phyloP scores from a whole-genome alignment of 2,329 filamentous ascomycete genomes.

The Claviceps cyperi region DNA sequence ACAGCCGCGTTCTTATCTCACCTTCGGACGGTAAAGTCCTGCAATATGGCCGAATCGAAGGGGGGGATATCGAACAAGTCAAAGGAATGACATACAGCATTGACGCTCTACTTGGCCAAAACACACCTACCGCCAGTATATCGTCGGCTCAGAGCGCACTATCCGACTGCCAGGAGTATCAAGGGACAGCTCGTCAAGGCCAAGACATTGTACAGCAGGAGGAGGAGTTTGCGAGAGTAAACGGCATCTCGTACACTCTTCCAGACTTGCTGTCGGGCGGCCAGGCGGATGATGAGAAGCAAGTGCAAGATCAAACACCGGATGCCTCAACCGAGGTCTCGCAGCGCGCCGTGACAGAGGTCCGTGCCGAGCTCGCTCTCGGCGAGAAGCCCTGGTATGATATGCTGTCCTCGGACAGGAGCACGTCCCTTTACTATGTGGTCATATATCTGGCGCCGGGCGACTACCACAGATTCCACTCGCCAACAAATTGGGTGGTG shows the following conservation, averaged over 20 bases:
- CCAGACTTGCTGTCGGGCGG: slow-evolving; percentile 84
- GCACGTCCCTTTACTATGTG: slow-evolving; percentile 73
- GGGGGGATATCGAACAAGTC: slow-evolving; percentile 93
- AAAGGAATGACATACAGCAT: slow-evolving; percentile 98
- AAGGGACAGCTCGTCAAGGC: slow-evolving; percentile 27
- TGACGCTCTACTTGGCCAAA: slow-evolving; percentile 73
- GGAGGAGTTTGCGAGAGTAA: slow-evolving; percentile 85
- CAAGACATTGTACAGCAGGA: slow-evolving; percentile 62
- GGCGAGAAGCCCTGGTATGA: slow-evolving; percentile 58
- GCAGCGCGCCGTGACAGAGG: slow-evolving; percentile 63
- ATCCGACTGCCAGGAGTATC: slow-evolving; percentile 8
- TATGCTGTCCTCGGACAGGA: slow-evolving; percentile 44
- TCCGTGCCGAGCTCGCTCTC: slow-evolving; percentile 68
- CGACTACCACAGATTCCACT: slow-evolving; percentile 98
- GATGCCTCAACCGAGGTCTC: slow-evolving; percentile 58
- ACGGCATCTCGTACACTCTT: slow-evolving; percentile 89
- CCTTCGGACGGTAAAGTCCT: slow-evolving; percentile 84
- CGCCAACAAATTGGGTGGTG: slow-evolving; percentile 87
- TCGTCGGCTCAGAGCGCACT: slow-evolving; percentile 12
- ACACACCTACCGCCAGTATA: slow-evolving; percentile 41
- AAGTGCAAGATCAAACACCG: slow-evolving; percentile 35
- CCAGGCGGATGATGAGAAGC: slow-evolving; percentile 28
- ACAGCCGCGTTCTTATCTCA: slow-evolving; percentile 66
- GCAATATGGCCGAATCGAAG: slow-evolving; percentile 82
- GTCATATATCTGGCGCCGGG: slow-evolving; percentile 94